These are phyloP conservation scores for Podochytrium sp. DNA, from an alignment of 192 early-diverging fungal species.

Conservation along the genomic window DNA sequence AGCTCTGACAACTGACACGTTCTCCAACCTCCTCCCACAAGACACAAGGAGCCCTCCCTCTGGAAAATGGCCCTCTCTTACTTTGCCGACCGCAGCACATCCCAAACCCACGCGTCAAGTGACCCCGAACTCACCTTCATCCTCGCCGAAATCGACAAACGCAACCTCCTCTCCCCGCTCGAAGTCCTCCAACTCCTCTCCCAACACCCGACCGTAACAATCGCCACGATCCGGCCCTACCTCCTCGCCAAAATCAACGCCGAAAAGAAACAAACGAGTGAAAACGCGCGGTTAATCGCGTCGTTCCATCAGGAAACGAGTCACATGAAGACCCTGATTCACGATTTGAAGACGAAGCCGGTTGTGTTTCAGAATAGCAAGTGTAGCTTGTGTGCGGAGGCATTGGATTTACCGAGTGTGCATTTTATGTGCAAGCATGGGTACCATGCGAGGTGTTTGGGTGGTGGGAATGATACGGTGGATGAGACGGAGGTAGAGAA, in stretches of 20 bases:
- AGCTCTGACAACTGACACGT: no score
- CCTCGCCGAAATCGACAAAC: conserved; percentile 81
- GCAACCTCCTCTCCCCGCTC: conserved; percentile 84
- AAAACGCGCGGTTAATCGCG: conserved; percentile 45
- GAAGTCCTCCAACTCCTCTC: conserved; percentile 88
- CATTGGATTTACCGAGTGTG: conserved; percentile 85
- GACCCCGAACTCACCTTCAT: conserved; percentile 52
- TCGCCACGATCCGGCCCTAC: conserved; percentile 87
- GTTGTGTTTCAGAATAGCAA: conserved; percentile 53
- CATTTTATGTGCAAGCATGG: conserved; percentile 96
- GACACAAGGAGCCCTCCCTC: conserved; percentile 45
- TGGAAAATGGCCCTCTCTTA: conserved; percentile 53
- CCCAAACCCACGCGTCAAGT: not conserved
- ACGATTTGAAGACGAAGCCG: conserved; percentile 72
- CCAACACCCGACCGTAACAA: conserved; percentile 77
- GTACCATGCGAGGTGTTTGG: conserved; percentile 81
- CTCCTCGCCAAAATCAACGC: conserved; percentile 76
- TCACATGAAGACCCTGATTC: conserved; percentile 76
- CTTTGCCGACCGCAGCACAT: conserved; percentile 46
- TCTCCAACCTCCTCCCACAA: no score
- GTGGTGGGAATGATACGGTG: not conserved
- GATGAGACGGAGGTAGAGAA: conserved; percentile 22
- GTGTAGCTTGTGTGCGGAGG: conserved; percentile 51
- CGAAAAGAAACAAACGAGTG: conserved; percentile 67
- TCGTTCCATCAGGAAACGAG: conserved; percentile 82